Base-by-base conservation (phyloP, 176 grass and related monocot genomes). In the Secale cereale region DNA sequence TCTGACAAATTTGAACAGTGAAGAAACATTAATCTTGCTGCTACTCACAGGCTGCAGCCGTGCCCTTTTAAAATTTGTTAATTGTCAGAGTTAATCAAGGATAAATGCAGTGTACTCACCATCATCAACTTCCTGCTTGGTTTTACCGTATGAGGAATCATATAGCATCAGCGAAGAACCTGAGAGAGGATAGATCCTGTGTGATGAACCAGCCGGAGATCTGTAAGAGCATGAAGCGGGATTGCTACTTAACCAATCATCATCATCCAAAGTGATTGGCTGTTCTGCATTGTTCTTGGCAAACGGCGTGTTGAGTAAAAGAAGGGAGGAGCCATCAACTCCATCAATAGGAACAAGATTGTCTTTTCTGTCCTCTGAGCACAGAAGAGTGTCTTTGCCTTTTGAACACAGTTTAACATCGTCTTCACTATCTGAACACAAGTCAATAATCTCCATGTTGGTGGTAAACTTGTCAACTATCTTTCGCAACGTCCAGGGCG, bases 381-480 rank as follows among this genome's bases (percentile, higher is more conserved):
- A 25, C 41, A 48, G 4, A 48, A 3, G 70, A 10, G 70, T 29
- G 16, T 45, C 68, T 85, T 43, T 69, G 27, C 3, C 80, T 19
- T 27, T 19, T 81, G 82, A 76, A 39, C 0, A 14, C 23, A 31
- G 32, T 32, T 20, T 29, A 57, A 41, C 50, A 35, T 66, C 60
- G 27, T 85, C 90, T 30, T 89, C 87, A 31, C 66, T 88, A 41
- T 91, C 90, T 26, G 90, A 91, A 50, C 23, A 70, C 57, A 91
- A 37, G 70, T 89, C 86, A 78, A 82, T 86, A 64, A 85, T 75
- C 33, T 92, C 83, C 86, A 83, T 86, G 52, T 66, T 78, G 74
- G 62, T 11, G 20, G 37, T 22, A 77, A 3, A 29, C 32, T 75
- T 78, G 59, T 22, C 1, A 10, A 5, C 45, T 68, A 22, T 46